phyloP scores from a whole-genome alignment of 495 filamentous ascomycete species.

The Hypoxylon lienhwacheense region DNA sequence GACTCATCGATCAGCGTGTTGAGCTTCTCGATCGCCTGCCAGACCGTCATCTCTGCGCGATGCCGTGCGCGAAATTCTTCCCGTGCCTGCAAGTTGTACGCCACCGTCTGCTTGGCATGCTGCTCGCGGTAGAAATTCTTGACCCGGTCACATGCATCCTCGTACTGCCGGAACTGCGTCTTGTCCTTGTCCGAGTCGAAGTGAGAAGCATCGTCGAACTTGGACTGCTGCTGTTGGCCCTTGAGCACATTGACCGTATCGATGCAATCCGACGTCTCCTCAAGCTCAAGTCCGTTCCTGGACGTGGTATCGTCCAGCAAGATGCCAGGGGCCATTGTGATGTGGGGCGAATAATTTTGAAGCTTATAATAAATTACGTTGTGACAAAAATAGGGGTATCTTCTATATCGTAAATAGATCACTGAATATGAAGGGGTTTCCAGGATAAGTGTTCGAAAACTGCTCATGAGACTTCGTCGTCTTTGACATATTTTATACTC shows the following conservation, averaged over 20 bases:
- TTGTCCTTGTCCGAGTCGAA: constrained; percentile 83
- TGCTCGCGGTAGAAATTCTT: constrained; percentile 83
- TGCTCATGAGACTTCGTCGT: constrained; percentile 1
- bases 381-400: constrained; percentile 7
- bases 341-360: background rate
- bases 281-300: constrained; percentile 74
- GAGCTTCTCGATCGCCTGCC: constrained; percentile 88
- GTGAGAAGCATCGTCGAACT: constrained; percentile 62
- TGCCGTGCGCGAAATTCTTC: constrained; percentile 65
- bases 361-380: background rate
- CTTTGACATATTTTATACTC: constrained; percentile 10
- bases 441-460: background rate
- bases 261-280: constrained; percentile 76
- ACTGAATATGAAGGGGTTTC: background rate
- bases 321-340: constrained; percentile 36
- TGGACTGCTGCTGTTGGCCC: constrained; percentile 35
- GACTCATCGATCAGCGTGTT: constrained; percentile 87
- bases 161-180: constrained; percentile 76
- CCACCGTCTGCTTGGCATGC: constrained; percentile 81
- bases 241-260: constrained; percentile 82
- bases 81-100: constrained; percentile 78
- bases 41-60: constrained; percentile 76
- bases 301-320: constrained; percentile 34
- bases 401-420: background rate
- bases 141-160: constrained; percentile 74